A percentile compares a stretch with the other conserved stretches of the same genome.
phyloP scores from a whole-genome alignment of 106 monocot species.

The Triglochin maritima region DNA sequence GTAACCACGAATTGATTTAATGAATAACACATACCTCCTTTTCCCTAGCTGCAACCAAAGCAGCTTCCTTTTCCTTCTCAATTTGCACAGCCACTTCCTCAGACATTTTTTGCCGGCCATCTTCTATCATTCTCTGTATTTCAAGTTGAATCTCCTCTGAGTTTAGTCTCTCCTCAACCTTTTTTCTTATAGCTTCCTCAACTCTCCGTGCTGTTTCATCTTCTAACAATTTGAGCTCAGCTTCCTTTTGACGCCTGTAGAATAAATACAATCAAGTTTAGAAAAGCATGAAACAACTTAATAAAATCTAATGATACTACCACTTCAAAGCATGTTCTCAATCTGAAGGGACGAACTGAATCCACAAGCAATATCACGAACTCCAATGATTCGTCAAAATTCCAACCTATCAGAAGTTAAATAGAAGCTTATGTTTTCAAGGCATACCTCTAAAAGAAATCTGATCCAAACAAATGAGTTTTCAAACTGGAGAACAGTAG shows the following conservation, averaged over 20 bases:
- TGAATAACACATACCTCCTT: conserved; percentile 44
- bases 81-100: conserved; percentile 73
- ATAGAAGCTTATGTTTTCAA: conserved; percentile 65
- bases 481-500: conserved; percentile 89
- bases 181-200: conserved; percentile 92
- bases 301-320: not conserved
- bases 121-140: conserved; percentile 66
- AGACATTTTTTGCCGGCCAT: conserved; percentile 70
- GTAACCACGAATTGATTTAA: no score
- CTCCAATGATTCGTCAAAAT: conserved; percentile 21
- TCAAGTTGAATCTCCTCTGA: conserved; percentile 74
- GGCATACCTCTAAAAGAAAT: conserved; percentile 96
- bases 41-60: conserved; percentile 58
- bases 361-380: conserved; percentile 27
- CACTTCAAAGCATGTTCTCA: conserved; percentile 6
- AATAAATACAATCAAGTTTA: not conserved
- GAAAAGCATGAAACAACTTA: conserved; percentile 2
- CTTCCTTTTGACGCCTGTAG: conserved; percentile 78
- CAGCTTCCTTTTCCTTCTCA: conserved; percentile 88
- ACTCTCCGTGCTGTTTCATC: conserved; percentile 91
- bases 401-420: conserved; percentile 26
- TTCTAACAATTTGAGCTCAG: conserved; percentile 85
- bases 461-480: conserved; percentile 82
- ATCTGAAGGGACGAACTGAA: conserved; percentile 12
- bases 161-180: conserved; percentile 79